Evolutionary conservation across 768 basidiomycete genomes (phyloP).

Genomic region (Melanogaster broomeanus): DNA sequence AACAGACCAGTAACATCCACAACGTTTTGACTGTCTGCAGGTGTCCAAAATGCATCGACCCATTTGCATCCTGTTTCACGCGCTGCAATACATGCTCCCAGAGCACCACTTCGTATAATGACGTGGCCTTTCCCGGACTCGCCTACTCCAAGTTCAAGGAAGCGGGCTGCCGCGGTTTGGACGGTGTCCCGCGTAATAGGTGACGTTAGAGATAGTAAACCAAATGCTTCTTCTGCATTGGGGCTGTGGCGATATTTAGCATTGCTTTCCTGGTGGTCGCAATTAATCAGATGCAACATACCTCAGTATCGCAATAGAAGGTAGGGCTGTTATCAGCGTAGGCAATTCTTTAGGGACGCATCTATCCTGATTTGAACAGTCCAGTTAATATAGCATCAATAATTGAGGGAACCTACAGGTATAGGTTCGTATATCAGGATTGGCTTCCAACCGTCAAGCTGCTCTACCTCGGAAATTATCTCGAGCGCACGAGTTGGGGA

Average conservation of each 20-base stretch:
- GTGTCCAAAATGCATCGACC: constrained; percentile 75
- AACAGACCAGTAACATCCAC: constrained; percentile 79
- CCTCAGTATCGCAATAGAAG: constrained; percentile 69
- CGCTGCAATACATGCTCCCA: constrained; percentile 70
- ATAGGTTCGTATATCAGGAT: constrained; percentile 82
- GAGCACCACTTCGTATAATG: constrained; percentile 71
- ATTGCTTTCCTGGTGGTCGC: not conserved
- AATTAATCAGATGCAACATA: constrained; percentile 26
- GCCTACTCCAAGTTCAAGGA: constrained; percentile 64
- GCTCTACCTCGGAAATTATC: constrained; percentile 64
- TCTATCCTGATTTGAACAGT: constrained; percentile 50
- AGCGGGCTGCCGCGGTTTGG: constrained; percentile 64
- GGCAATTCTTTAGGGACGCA: constrained; percentile 80
- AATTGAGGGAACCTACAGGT: constrained; percentile 52
- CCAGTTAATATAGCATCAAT: not conserved
- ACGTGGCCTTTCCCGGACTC: constrained; percentile 52
- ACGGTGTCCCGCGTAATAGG: constrained; percentile 47
- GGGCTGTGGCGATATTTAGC: constrained; percentile 49
- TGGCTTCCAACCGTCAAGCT: constrained; percentile 61
- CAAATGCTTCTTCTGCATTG: constrained; percentile 82
- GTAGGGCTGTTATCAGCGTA: constrained; percentile 60
- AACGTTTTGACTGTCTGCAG: constrained; percentile 47
- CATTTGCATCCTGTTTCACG: constrained; percentile 48
- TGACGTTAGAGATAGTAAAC: constrained; percentile 57
- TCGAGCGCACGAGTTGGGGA: constrained; percentile 70